phyloP scores from a whole-genome alignment of 2,329 filamentous ascomycete species.

The Xylariaceae sp. region DNA sequence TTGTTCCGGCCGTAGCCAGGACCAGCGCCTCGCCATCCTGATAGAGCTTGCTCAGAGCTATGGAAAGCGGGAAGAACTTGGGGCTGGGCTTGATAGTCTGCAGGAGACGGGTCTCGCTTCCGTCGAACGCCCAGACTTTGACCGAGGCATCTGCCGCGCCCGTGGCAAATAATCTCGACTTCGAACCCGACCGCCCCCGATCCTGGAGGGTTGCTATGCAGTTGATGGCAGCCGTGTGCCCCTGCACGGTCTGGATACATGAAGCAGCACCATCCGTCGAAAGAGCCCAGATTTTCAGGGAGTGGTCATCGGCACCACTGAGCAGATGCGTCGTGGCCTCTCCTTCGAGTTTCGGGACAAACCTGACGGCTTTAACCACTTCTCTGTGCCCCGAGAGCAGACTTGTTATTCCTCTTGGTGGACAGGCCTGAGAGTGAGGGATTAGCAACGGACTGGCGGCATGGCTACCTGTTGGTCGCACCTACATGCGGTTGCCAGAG shows the following conservation, averaged over 20 bases:
- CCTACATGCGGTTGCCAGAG: constrained; percentile 81
- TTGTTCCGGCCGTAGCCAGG: constrained; percentile 85
- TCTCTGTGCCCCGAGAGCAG: constrained; percentile 78
- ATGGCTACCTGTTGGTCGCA: background rate
- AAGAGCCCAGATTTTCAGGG: constrained; percentile 71
- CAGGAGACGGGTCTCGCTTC: constrained; percentile 53
- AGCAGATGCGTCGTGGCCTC: constrained; percentile 62
- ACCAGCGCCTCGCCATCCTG: constrained; percentile 57
- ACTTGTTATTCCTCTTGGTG: constrained; percentile 60
- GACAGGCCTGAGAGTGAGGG: constrained; percentile 31
- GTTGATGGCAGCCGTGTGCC: constrained; percentile 78
- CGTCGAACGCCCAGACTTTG: constrained; percentile 68
- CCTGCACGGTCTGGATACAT: constrained; percentile 59
- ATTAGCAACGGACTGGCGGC: background rate
- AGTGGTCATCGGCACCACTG: constrained; percentile 81
- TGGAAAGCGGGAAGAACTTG: constrained; percentile 78
- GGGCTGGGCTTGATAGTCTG: constrained; percentile 75
- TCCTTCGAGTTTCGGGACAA: constrained; percentile 59
- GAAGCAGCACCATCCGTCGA: constrained; percentile 36
- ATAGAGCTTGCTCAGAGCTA: constrained; percentile 68
- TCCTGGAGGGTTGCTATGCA: constrained; percentile 54
- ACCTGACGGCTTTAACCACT: constrained; percentile 80
- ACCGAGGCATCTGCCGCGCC: constrained; percentile 79
- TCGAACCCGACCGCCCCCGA: constrained; percentile 23
- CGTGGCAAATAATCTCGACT: constrained; percentile 62